phyloP scores from a whole-genome alignment of 1,139 yeast species.

The Lodderomyces parapsilosis region DNA sequence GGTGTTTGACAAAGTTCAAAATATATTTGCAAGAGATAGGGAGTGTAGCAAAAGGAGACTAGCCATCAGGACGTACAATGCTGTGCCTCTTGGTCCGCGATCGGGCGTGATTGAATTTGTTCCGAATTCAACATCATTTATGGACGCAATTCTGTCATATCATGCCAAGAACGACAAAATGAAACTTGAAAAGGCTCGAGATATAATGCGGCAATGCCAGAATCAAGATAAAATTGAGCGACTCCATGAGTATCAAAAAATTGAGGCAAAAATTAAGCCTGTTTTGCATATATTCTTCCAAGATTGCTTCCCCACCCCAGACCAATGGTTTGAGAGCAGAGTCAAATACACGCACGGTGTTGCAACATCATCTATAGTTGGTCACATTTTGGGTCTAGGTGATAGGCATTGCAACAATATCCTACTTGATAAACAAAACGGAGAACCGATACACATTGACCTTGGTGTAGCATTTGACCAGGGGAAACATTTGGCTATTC shows the following conservation, averaged over 20 bases:
- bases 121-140: slow-evolving; percentile 67
- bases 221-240: slow-evolving; percentile 45
- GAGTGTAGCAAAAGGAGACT: slow-evolving; percentile 58
- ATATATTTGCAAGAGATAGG: slow-evolving; percentile 56
- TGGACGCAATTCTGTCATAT: slow-evolving; percentile 62
- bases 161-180: slow-evolving; percentile 48
- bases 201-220: slow-evolving; percentile 60
- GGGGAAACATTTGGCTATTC: slow-evolving; percentile 79
- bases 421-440: slow-evolving; percentile 70
- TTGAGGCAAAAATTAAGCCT: slow-evolving; percentile 60
- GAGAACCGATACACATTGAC: slow-evolving; percentile 95
- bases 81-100: slow-evolving; percentile 83
- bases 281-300: slow-evolving; percentile 70
- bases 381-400: slow-evolving; percentile 86
- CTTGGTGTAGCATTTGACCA: slow-evolving; percentile 95
- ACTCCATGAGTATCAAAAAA: slow-evolving; percentile 46
- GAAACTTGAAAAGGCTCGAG: slow-evolving; percentile 58
- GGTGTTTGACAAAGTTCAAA: slow-evolving; percentile 84
- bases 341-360: slow-evolving; percentile 72
- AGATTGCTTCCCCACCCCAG: slow-evolving; percentile 63
- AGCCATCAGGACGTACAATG: slow-evolving; percentile 79
- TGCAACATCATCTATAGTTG: slow-evolving; percentile 84
- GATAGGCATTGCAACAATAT: slow-evolving; percentile 94
- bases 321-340: slow-evolving; percentile 70
- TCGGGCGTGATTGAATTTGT: slow-evolving; percentile 94